phyloP scores from a whole-genome alignment of 257 asterid genomes.

The Jaltomata sinuosa region DNA sequence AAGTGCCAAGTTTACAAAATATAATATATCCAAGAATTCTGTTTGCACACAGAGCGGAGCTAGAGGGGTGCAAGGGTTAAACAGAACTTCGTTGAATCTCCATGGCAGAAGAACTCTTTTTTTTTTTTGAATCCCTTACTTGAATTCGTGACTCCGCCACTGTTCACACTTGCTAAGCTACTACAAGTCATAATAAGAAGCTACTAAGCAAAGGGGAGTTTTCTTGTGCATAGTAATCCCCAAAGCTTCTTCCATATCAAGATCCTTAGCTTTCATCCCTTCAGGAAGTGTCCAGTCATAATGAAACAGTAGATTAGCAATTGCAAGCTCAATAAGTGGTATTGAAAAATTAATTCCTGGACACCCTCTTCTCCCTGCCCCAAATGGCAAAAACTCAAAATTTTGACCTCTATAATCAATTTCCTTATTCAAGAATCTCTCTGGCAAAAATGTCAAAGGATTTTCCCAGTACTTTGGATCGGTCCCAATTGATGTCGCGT shows the following conservation, averaged over 20 bases:
- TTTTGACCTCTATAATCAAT: conserved; percentile 30
- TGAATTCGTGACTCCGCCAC: too few relatives aligned
- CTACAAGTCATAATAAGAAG: neutral
- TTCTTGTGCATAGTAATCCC: conserved; percentile 42
- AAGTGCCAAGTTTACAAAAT: neutral
- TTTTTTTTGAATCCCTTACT: too few relatives aligned
- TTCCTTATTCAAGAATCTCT: conserved; percentile 20
- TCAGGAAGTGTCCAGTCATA: conserved; percentile 36
- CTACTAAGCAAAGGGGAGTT: conserved; percentile 25
- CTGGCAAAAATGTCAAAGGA: conserved; percentile 27
- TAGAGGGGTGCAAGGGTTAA: too few relatives aligned
- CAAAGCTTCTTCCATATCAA: conserved; percentile 38
- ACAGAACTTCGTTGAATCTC: too few relatives aligned
- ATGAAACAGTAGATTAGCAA: conserved; percentile 32
- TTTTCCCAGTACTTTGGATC: conserved; percentile 28
- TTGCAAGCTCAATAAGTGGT: conserved; percentile 29
- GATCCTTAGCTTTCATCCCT: conserved; percentile 15
- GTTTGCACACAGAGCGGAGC: too few relatives aligned
- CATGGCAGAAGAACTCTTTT: too few relatives aligned
- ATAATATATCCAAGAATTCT: neutral
- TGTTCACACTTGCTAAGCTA: too few relatives aligned
- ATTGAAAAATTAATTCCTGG: conserved; percentile 37
- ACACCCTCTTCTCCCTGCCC: conserved; percentile 44
- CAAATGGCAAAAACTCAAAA: conserved; percentile 43
- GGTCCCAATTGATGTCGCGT: conserved; percentile 12